Conservation (phyloP, 345 rosid genomes). For the Moricandia moricandioides region DNA sequence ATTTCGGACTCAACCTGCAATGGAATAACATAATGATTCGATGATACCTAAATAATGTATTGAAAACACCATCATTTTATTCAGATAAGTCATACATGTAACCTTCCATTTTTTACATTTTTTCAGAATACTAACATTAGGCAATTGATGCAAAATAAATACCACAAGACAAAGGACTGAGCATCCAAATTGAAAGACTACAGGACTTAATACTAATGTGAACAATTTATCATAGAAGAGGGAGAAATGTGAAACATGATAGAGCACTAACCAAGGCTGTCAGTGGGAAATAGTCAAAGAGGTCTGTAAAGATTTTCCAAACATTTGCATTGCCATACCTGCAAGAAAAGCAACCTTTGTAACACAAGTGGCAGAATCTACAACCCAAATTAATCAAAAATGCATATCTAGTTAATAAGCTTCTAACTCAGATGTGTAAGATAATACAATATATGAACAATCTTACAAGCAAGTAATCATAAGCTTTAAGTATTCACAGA, state of each 20-base stretch:
- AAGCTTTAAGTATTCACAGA: conserved; percentile 14
- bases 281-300: conserved; percentile 92
- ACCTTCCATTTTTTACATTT: conserved; percentile 20
- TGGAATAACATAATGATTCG: conserved; percentile 2
- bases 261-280: conserved; percentile 86
- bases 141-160: conserved; percentile 16
- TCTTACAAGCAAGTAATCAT: conserved; percentile 1
- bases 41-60: not conserved
- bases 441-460: not conserved
- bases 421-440: not conserved
- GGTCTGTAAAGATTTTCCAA: conserved; percentile 90
- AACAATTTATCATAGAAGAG: not conserved
- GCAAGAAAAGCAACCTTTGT: conserved; percentile 32
- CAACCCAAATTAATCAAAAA: conserved; percentile 6
- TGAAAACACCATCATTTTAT: not conserved
- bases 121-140: conserved; percentile 24
- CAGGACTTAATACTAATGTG: conserved; percentile 7
- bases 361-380: not conserved
- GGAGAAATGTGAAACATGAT: not conserved
- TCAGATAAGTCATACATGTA: too few relatives aligned
- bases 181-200: conserved; percentile 1
- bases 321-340: conserved; percentile 97
- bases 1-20: conserved; percentile 95
- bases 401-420: conserved; percentile 6
- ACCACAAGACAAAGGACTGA: not conserved